Percentiles rank a stretch among this genome's conserved stretches.
phyloP scores from a whole-genome alignment of 1,284 basidiomycete species.

The Apiotrichum montevideense region DNA sequence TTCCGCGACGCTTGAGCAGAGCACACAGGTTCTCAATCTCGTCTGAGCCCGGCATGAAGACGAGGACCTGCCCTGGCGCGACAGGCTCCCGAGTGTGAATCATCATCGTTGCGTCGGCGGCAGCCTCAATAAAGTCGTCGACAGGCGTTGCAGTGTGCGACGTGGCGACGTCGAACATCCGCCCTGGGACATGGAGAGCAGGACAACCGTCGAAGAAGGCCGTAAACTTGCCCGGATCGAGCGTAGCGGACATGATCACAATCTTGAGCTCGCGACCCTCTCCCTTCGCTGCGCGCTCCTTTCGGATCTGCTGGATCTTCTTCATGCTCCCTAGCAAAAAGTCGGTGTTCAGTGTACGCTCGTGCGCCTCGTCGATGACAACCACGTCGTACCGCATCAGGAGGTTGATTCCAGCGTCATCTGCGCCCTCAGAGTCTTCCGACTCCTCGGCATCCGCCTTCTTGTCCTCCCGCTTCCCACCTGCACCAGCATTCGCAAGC shows the following conservation, averaged over 20 bases:
- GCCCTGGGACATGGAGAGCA: conserved; percentile 83
- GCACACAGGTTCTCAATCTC: conserved; percentile 86
- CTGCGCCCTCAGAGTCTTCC: too few relatives aligned
- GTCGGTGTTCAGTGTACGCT: conserved; percentile 89
- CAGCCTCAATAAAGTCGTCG: conserved; percentile 81
- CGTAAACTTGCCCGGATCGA: conserved; percentile 91
- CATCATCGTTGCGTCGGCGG: conserved; percentile 82
- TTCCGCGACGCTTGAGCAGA: conserved; percentile 61
- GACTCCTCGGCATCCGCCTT: background rate
- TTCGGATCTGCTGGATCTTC: conserved; percentile 69
- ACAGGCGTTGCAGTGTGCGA: conserved; percentile 66
- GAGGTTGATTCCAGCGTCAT: conserved; percentile 41
- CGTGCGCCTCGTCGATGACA: conserved; percentile 95
- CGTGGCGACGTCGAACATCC: conserved; percentile 86
- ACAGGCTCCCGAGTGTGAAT: conserved; percentile 72
- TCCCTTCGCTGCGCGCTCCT: conserved; percentile 46
- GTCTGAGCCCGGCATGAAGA: conserved; percentile 94
- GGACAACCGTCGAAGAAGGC: conserved; percentile 76
- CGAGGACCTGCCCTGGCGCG: conserved; percentile 70
- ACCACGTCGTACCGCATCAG: conserved; percentile 81
- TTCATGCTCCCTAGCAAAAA: conserved; percentile 88
- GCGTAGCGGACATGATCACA: conserved; percentile 93
- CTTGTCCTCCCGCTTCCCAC: background rate
- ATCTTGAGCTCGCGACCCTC: conserved; percentile 62
- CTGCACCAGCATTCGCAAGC: conserved; percentile 20